These are phyloP conservation scores for Isatis tinctoria DNA, from an alignment of 345 rosid genomes.

Conservation along the genomic window DNA sequence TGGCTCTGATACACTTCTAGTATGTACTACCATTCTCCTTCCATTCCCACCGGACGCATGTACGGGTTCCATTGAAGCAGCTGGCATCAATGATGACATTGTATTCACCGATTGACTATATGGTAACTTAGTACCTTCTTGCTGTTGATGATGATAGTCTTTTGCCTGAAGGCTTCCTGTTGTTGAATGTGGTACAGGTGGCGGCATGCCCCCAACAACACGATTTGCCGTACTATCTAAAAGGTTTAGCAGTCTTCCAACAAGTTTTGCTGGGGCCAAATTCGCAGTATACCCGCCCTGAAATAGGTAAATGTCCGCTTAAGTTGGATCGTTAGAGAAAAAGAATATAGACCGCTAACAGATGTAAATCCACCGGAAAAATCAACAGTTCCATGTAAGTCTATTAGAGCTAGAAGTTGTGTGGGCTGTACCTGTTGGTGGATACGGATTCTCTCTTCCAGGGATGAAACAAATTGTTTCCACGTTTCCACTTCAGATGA, in stretches of 20 bases:
- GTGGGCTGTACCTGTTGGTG: constrained; percentile 57
- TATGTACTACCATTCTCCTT: constrained; percentile 41
- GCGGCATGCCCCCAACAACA: constrained; percentile 71
- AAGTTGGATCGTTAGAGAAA: constrained; percentile 12
- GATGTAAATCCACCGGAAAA: background rate
- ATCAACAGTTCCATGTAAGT: background rate
- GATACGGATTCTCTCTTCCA: constrained; percentile 67
- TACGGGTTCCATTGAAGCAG: constrained; percentile 49
- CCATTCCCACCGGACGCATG: constrained; percentile 46
- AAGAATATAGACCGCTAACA: background rate
- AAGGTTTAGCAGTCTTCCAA: constrained; percentile 57
- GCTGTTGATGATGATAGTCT: constrained; percentile 41
- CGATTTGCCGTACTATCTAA: constrained; percentile 64
- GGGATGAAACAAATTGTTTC: constrained; percentile 48
- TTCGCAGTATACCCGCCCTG: constrained; percentile 61
- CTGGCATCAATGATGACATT: constrained; percentile 48
- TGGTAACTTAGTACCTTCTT: constrained; percentile 36
- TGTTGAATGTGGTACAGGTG: constrained; percentile 48
- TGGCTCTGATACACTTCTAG: constrained; percentile 72
- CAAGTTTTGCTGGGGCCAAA: constrained; percentile 59
- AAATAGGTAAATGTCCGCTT: constrained; percentile 1
- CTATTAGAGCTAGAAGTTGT: background rate
- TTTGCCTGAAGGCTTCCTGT: constrained; percentile 31
- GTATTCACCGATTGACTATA: constrained; percentile 52
- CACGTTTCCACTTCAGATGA: constrained; percentile 56